A percentile compares a stretch with the other conserved stretches of the same genome.
These are phyloP conservation scores for Acanthamoeba polyphaga DNA, from an alignment of 208 protist genomes.

Conservation along the genomic window DNA sequence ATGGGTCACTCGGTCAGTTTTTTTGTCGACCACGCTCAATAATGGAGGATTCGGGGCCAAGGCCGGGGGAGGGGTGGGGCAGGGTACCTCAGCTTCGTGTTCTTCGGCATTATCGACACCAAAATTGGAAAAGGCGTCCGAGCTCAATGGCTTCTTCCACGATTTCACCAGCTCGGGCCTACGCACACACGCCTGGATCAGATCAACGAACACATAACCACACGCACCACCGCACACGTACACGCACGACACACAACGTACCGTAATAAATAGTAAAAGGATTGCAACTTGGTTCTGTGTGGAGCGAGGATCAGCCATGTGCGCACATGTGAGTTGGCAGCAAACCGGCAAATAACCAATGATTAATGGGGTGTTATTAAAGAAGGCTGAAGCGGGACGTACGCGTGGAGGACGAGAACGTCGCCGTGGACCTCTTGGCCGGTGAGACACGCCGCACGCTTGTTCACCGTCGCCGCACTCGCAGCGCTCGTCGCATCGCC, in stretches of 20 bases:
- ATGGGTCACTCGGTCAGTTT: too few species aligned
- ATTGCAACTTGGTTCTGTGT: slow-evolving; percentile 9
- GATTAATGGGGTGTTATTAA: background rate
- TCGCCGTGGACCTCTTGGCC: background rate
- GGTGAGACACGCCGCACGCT: background rate
- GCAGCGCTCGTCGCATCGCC: too few species aligned
- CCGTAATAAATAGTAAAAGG: slow-evolving; percentile 40
- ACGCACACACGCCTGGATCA: background rate
- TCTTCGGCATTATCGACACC: background rate
- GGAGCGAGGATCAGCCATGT: too few species aligned
- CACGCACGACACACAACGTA: background rate
- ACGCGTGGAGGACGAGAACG: slow-evolving; percentile 1
- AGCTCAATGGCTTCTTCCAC: slow-evolving; percentile 16
- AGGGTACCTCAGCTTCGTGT: slow-evolving; percentile 6
- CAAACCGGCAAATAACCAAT: too few species aligned
- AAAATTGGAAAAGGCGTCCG: slow-evolving; percentile 53
- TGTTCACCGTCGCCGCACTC: slow-evolving; percentile 11
- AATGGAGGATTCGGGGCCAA: too few species aligned
- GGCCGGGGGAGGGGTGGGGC: too few species aligned
- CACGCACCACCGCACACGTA: background rate
- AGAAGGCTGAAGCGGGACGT: background rate
- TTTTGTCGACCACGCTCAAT: too few species aligned
- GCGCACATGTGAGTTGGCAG: background rate
- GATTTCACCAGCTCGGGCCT: slow-evolving; percentile 20
- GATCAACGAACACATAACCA: background rate